phyloP scores from a whole-genome alignment of 257 asterid species.

The Solanum habrochaites region DNA sequence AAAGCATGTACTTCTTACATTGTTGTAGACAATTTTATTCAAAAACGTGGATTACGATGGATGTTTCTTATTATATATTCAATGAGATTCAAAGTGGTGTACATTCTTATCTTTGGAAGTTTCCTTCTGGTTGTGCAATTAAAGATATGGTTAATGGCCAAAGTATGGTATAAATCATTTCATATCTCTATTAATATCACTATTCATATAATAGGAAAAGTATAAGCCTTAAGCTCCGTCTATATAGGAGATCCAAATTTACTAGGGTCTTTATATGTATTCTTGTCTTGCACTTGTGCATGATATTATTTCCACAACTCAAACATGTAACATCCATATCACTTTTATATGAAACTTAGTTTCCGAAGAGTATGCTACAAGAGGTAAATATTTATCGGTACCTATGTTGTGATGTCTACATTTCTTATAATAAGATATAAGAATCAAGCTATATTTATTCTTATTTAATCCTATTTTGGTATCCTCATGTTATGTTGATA shows the following conservation, averaged over 20 bases:
- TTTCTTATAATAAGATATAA: neutral
- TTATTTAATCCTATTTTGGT: neutral
- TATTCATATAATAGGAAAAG: neutral
- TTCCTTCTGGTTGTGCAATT: conserved; percentile 63
- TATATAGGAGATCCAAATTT: neutral
- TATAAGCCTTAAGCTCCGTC: neutral
- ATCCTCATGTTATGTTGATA: neutral
- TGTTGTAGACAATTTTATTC: conserved; percentile 35
- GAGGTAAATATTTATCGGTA: neutral
- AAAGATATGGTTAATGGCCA: conserved; percentile 43
- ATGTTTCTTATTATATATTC: conserved; percentile 38
- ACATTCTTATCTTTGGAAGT: conserved; percentile 37
- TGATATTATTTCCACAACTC: neutral
- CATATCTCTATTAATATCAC: neutral
- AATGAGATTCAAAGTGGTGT: conserved; percentile 22
- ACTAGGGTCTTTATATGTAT: neutral
- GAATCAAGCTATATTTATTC: neutral
- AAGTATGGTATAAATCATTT: conserved; percentile 28
- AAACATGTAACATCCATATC: neutral
- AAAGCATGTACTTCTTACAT: conserved; percentile 12
- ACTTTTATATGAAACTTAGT: neutral
- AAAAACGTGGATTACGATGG: conserved; percentile 48
- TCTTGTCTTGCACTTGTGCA: neutral
- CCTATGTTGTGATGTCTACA: neutral
- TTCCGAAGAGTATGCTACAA: neutral